Conservation (phyloP, 2,329 filamentous ascomycete genomes). For the Fonsecaea erecta region DNA sequence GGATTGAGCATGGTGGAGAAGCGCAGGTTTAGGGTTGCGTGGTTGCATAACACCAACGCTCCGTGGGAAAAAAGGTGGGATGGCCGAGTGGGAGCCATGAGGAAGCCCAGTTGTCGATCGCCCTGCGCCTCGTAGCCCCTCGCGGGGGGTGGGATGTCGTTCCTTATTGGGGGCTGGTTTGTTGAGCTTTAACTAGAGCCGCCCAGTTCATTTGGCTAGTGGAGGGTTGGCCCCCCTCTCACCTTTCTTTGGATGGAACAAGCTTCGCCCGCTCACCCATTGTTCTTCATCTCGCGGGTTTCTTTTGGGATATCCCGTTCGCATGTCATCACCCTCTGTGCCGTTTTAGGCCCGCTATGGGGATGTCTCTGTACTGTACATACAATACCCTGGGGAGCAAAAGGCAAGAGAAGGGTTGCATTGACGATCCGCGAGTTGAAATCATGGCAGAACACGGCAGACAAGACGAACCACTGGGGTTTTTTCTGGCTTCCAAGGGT, state of each 20-base stretch:
- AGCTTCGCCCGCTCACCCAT: background rate
- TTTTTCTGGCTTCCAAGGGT: background rate
- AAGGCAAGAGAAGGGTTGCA: background rate
- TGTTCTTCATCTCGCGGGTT: background rate
- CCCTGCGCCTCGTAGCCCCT: background rate
- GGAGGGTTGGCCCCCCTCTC: background rate
- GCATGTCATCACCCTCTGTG: background rate
- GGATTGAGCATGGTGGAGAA: slow-evolving; percentile 6
- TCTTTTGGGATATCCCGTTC: background rate
- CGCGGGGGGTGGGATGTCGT: slow-evolving; percentile 13
- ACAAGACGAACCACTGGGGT: slow-evolving; percentile 3
- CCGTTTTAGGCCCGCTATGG: background rate
- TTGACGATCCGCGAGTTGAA: background rate
- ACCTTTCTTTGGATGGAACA: background rate
- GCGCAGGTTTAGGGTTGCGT: too few species aligned
- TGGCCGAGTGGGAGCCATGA: slow-evolving; percentile 10
- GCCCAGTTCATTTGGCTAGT: background rate
- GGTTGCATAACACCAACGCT: background rate
- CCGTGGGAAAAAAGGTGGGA: slow-evolving; percentile 9
- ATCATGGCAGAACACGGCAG: background rate
- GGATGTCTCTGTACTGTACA: background rate
- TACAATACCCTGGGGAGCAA: too few species aligned
- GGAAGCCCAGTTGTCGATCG: background rate
- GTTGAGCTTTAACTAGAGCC: slow-evolving; percentile 1
- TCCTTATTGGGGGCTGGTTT: slow-evolving; percentile 7